A percentile compares a stretch with the other conserved stretches of the same genome.
Conservation (phyloP, 768 basidiomycete species). For the Chalciporus piperatus region DNA sequence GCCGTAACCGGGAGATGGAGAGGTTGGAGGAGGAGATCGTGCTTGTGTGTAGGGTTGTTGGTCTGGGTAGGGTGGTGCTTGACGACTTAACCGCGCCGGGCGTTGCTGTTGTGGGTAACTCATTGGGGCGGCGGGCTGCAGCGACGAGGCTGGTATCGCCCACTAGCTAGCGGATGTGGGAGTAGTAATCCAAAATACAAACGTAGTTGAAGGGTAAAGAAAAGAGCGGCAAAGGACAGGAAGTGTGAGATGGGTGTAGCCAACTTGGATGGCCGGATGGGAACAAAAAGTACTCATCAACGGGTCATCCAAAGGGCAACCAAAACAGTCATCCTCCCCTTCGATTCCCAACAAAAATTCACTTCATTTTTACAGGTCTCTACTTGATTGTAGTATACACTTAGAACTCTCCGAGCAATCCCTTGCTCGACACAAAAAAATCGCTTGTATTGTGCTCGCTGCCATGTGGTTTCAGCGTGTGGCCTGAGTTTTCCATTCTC, state of each 20-base stretch:
- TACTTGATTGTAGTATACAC: not conserved
- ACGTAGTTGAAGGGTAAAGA: not conserved
- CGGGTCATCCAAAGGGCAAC: too few relatives aligned
- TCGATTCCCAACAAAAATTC: not conserved
- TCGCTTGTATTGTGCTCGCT: not conserved
- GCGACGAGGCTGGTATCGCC: not conserved
- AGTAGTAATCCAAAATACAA: not conserved
- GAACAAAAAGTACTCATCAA: not conserved
- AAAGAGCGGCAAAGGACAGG: slow-evolving; percentile 22
- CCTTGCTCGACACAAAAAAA: not conserved
- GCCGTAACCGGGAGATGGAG: slow-evolving; percentile 16
- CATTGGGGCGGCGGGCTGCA: slow-evolving; percentile 10
- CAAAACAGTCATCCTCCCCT: not conserved
- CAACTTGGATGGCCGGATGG: not conserved
- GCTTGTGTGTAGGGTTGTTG: slow-evolving; percentile 24
- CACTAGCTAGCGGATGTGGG: slow-evolving; percentile 2
- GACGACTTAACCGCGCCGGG: slow-evolving; percentile 25
- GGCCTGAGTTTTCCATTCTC: not conserved
- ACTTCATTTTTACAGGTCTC: not conserved
- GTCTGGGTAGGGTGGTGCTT: slow-evolving; percentile 37
- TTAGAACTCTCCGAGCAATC: not conserved
- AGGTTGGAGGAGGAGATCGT: slow-evolving; percentile 15
- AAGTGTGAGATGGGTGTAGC: not conserved
- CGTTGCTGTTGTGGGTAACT: slow-evolving; percentile 45
- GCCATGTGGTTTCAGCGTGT: not conserved